Evolutionary conservation across 805 yeast species (phyloP).

Genomic region (Metschnikowia anglica): DNA sequence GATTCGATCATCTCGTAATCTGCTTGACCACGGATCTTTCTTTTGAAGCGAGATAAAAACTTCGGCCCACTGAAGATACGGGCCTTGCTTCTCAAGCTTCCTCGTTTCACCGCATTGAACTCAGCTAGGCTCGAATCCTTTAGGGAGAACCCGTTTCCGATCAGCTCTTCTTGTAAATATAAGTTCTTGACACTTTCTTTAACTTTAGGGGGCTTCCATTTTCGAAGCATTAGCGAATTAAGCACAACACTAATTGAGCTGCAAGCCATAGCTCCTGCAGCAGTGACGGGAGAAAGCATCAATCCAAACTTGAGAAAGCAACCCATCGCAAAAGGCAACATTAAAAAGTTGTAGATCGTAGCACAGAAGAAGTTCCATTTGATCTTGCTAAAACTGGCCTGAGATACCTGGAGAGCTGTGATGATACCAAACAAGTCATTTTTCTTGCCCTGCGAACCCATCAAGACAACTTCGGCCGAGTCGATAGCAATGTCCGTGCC

Average conservation of each 20-base stretch:
- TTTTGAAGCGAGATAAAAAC: conserved; percentile 3
- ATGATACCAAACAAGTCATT: conserved; percentile 49
- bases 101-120: conserved; percentile 14
- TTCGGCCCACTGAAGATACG: conserved; percentile 3
- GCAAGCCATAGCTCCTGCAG: conserved; percentile 90
- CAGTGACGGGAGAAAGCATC: conserved; percentile 81
- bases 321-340: conserved; percentile 95
- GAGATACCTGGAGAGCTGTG: conserved; percentile 66
- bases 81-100: conserved; percentile 2
- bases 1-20: conserved; percentile 12
- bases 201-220: conserved; percentile 49
- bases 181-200: conserved; percentile 3
- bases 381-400: conserved; percentile 68
- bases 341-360: conserved; percentile 72
- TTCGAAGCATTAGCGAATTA: conserved; percentile 70
- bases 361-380: conserved; percentile 88
- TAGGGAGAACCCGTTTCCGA: conserved; percentile 16
- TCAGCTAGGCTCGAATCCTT: conserved; percentile 16
- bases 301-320: conserved; percentile 74
- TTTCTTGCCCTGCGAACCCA: conserved; percentile 37
- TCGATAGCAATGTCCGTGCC: conserved; percentile 97
- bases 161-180: conserved; percentile 10
- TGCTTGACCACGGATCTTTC: conserved; percentile 1
- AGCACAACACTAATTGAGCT: conserved; percentile 87
- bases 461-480: conserved; percentile 88